Conservation (phyloP, 2,329 filamentous ascomycete genomes). For the Cadophora sp. region DNA sequence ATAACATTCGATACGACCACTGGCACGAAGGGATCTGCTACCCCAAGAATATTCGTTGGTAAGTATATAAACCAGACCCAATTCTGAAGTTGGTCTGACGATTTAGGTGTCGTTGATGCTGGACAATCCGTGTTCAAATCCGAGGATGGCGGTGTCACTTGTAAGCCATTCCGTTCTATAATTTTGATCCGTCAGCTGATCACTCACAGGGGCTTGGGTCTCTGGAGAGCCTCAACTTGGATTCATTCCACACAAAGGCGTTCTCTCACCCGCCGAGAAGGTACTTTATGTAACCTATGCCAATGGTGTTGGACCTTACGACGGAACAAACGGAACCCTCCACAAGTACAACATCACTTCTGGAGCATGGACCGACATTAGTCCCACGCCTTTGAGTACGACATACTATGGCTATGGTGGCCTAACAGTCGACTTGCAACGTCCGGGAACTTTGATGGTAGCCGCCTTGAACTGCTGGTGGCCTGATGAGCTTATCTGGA, state of each 20-base stretch:
- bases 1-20: conserved; percentile 38
- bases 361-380: conserved; percentile 62
- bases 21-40: conserved; percentile 31
- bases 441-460: conserved; percentile 62
- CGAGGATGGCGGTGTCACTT: conserved; percentile 38
- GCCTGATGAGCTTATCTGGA: conserved; percentile 62
- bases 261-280: conserved; percentile 51
- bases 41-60: conserved; percentile 39
- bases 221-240: conserved; percentile 37
- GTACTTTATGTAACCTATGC: conserved; percentile 62
- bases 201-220: conserved; percentile 35
- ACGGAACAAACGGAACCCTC: conserved; percentile 59
- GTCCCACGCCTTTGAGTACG: conserved; percentile 51
- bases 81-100: background rate
- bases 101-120: conserved; percentile 31
- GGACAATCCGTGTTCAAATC: conserved; percentile 38
- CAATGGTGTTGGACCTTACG: conserved; percentile 63
- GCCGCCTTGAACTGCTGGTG: conserved; percentile 65
- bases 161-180: conserved; percentile 22
- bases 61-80: background rate
- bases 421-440: conserved; percentile 58
- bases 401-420: conserved; percentile 61
- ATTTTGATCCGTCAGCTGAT: conserved; percentile 9
- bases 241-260: conserved; percentile 38
- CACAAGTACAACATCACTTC: conserved; percentile 58